Percentiles rank a stretch among this genome's conserved stretches.
These are phyloP conservation scores for Teratosphaeria epicoccoides DNA, from an alignment of 2,329 filamentous ascomycete species.

Conservation along the genomic window DNA sequence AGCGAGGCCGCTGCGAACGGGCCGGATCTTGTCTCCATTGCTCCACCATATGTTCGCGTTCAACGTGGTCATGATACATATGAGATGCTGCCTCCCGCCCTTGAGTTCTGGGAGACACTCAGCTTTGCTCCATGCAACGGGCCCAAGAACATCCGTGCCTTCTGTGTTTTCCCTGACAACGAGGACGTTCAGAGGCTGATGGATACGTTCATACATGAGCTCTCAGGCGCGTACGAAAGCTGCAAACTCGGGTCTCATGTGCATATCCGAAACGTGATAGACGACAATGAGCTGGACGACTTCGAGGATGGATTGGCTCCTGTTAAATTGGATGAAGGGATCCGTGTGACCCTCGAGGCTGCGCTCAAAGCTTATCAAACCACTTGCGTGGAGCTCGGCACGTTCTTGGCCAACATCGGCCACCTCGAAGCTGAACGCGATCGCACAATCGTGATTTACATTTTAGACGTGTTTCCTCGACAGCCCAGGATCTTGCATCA, in stretches of 20 bases:
- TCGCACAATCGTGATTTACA: constrained; percentile 57
- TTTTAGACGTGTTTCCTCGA: constrained; percentile 54
- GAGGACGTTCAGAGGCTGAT: constrained; percentile 53
- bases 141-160: constrained; percentile 57
- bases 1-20: constrained; percentile 16
- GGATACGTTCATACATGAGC: constrained; percentile 53
- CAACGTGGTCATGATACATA: constrained; percentile 58
- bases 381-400: constrained; percentile 18
- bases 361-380: constrained; percentile 14
- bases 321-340: constrained; percentile 12
- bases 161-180: constrained; percentile 60
- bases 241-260: constrained; percentile 52
- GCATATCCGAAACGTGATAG: constrained; percentile 39
- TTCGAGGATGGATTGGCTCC: constrained; percentile 31
- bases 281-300: constrained; percentile 15
- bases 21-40: constrained; percentile 48
- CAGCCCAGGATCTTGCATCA: constrained; percentile 38
- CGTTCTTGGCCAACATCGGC: constrained; percentile 15
- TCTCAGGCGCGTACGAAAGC: constrained; percentile 62
- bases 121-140: constrained; percentile 63
- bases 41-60: constrained; percentile 60
- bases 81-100: constrained; percentile 62
- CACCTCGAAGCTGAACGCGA: constrained; percentile 33
- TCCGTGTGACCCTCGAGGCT: constrained; percentile 8
- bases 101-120: constrained; percentile 73